A percentile compares a stretch with the other conserved stretches of the same genome.
phyloP scores from a whole-genome alignment of 257 asterid species.

The Rehmannia glutinosa region DNA sequence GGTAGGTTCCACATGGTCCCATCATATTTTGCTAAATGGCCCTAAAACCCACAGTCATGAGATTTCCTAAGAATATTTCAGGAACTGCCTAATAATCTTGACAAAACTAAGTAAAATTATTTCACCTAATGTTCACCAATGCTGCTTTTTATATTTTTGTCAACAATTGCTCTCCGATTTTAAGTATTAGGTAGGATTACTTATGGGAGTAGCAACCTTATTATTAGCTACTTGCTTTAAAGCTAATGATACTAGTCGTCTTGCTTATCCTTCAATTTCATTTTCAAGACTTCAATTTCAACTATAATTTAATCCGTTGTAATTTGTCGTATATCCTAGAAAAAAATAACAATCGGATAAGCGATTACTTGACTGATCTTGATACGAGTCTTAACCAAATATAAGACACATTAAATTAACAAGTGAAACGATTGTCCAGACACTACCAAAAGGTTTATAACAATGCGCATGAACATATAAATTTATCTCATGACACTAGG shows the following conservation, averaged over 20 bases:
- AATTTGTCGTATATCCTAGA: not conserved
- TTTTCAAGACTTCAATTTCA: constrained; percentile 4
- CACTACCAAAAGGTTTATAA: not conserved
- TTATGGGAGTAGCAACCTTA: constrained; percentile 15
- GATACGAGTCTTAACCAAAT: not conserved
- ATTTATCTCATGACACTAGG: too few relatives aligned
- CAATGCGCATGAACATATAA: too few relatives aligned
- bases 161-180: constrained; percentile 20
- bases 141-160: constrained; percentile 2
- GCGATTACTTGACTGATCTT: too few relatives aligned
- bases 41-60: too few relatives aligned
- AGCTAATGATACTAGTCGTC: not conserved
- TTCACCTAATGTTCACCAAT: constrained; percentile 10
- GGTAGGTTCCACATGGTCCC: not conserved
- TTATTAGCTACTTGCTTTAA: constrained; percentile 5
- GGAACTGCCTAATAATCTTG: too few relatives aligned
- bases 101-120: constrained; percentile 4
- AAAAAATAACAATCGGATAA: too few relatives aligned
- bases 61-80: not conserved
- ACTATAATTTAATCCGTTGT: not conserved
- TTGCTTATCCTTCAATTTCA: not conserved
- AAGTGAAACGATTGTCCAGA: not conserved
- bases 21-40: too few relatives aligned
- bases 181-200: constrained; percentile 22
- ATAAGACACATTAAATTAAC: not conserved